Base-by-base conservation (phyloP, 495 filamentous ascomycete genomes). In the Apodospora peruviana region DNA sequence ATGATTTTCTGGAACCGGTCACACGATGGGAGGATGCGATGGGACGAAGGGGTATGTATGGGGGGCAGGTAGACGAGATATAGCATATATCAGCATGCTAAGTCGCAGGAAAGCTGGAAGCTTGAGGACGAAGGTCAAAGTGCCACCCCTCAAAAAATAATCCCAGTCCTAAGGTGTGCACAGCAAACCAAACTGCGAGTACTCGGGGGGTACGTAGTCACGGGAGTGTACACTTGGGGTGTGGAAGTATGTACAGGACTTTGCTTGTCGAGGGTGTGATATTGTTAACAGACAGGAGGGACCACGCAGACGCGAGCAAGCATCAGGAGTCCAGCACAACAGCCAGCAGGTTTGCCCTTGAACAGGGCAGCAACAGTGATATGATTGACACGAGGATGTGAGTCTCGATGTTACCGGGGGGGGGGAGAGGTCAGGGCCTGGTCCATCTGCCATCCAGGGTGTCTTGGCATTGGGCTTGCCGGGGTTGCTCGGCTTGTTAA, bases 321-420 rank as follows among this genome's bases (percentile, higher is more conserved):
- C 27, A 14, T 32, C 27, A 32, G 27, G 14, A 32, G 27, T 32
- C 7, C 27, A 32, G 14, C 27, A 32, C 27, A 32, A 7, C 27
- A 32, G 27, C 27, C 14, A 14, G 27, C 27, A 14, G 27, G 27
- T n/a, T n/a, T n/a, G n/a, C n/a, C 27, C 27, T 32, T 7, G 27
- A 32, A 14, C 27, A 14, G 14, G 27, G 14, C 7, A 32, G 27
- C 7, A 14, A 32, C 7, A 32, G 47, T 55, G 50, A 55, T 60
- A 54, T 58, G 60, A 63, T 58, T 60, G 60, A 56, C 60, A 40
- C 55, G 53, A 55, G 53, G 56, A 55, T 53, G n/a, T n/a, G 46
- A 42, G 25, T 51, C 42, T 39, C 29, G 43, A 54, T 45, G 46
- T 35, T 49, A 41, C 51, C 40, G 23, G 45, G 45, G 45, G 49